Evolutionary conservation across 2,329 filamentous ascomycete genomes (phyloP).

Genomic region (Volutella citrinella): DNA sequence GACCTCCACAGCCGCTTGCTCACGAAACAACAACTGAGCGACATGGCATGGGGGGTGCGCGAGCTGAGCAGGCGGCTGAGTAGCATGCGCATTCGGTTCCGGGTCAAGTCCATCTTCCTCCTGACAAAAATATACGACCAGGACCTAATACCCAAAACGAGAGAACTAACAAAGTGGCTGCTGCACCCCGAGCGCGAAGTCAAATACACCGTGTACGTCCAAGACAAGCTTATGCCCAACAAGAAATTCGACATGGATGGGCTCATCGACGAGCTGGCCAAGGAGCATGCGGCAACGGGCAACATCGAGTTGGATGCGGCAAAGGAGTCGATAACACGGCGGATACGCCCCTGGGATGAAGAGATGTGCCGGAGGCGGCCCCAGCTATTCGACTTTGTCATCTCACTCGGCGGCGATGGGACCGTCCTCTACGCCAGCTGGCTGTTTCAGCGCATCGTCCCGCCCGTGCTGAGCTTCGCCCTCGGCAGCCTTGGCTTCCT

Average conservation of each 20-base stretch:
- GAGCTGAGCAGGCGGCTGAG: conserved; percentile 85
- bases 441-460: conserved; percentile 94
- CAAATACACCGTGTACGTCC: conserved; percentile 77
- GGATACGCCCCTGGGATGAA: conserved; percentile 81
- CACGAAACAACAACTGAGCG: conserved; percentile 90
- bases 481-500: conserved; percentile 91
- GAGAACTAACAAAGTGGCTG: conserved; percentile 78
- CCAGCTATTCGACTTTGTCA: conserved; percentile 88
- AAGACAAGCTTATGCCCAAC: conserved; percentile 70
- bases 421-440: conserved; percentile 95
- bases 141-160: conserved; percentile 71
- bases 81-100: conserved; percentile 77
- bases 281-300: conserved; percentile 37
- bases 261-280: conserved; percentile 60
- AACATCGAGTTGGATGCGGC: conserved; percentile 32
- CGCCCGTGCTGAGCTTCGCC: conserved; percentile 87
- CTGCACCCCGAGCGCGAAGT: conserved; percentile 65
- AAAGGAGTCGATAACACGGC: conserved; percentile 37
- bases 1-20: conserved; percentile 66
- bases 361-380: conserved; percentile 74
- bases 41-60: conserved; percentile 95
- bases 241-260: conserved; percentile 71
- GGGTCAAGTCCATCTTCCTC: conserved; percentile 79
- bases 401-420: conserved; percentile 92
- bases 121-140: conserved; percentile 91